These are phyloP conservation scores for Aspergillus sclerotialis DNA, from an alignment of 2,329 filamentous ascomycete genomes.

Conservation along the genomic window DNA sequence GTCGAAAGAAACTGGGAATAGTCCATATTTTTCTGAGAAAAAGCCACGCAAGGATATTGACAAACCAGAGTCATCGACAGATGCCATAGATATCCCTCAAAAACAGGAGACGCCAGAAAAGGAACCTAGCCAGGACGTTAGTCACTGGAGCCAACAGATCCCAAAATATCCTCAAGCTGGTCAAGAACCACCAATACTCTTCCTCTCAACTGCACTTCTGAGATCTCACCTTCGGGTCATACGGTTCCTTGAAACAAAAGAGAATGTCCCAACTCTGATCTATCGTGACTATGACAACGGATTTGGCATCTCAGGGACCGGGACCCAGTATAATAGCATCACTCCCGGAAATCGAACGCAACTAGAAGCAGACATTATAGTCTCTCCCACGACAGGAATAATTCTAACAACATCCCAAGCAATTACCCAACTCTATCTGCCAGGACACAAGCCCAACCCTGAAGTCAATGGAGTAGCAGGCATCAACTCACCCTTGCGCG, in stretches of 20 bases:
- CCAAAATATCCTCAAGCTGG: not conserved
- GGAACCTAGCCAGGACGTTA: not conserved
- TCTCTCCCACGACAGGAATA: slow-evolving; percentile 63
- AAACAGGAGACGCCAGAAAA: not conserved
- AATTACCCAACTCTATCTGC: slow-evolving; percentile 63
- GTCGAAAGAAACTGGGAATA: slow-evolving; percentile 18
- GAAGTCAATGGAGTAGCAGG: slow-evolving; percentile 9
- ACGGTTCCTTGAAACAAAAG: slow-evolving; percentile 11
- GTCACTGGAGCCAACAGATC: slow-evolving; percentile 11
- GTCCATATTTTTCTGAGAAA: slow-evolving; percentile 15
- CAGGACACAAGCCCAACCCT: slow-evolving; percentile 44
- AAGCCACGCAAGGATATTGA: not conserved
- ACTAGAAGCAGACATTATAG: slow-evolving; percentile 56
- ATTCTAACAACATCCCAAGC: slow-evolving; percentile 65
- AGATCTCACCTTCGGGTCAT: slow-evolving; percentile 18
- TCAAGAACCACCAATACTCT: slow-evolving; percentile 18
- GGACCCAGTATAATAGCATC: not conserved
- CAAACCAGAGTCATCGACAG: no score
- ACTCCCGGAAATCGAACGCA: not conserved
- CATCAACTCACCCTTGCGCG: slow-evolving; percentile 42
- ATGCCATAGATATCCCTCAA: not conserved
- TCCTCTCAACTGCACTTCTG: slow-evolving; percentile 19
- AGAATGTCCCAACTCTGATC: slow-evolving; percentile 9
- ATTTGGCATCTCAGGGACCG: not conserved
- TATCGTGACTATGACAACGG: slow-evolving; percentile 18